Evolutionary conservation across 148 eudicot species (phyloP).

Genomic region (Rhododendron vialii): DNA sequence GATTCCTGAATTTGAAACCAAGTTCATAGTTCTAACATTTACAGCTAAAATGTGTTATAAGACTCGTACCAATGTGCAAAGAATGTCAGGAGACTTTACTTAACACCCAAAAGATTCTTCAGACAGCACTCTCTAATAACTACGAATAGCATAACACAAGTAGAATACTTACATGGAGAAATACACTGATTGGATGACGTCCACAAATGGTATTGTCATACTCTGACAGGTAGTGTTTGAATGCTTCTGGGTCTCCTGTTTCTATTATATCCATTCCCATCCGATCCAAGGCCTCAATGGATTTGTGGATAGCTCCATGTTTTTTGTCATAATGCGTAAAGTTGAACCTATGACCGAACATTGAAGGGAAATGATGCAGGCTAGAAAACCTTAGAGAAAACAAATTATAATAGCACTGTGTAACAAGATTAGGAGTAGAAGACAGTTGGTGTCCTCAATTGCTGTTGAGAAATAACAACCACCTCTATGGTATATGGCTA

Average conservation of each 20-base stretch:
- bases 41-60: neutral
- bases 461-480: neutral
- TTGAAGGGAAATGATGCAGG: neutral
- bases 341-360: conserved; percentile 56
- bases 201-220: conserved; percentile 97
- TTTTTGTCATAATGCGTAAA: conserved; percentile 71
- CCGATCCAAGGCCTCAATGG: conserved; percentile 84
- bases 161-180: conserved; percentile 72
- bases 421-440: neutral
- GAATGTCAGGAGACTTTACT: neutral
- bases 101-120: neutral
- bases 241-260: conserved; percentile 87
- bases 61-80: neutral
- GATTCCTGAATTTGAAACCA: neutral
- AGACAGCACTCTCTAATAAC: neutral
- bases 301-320: conserved; percentile 82
- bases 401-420: neutral
- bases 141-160: neutral
- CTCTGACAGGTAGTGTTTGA: conserved; percentile 70
- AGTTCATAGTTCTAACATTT: neutral
- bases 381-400: neutral
- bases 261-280: conserved; percentile 94
- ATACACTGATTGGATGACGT: conserved; percentile 91
- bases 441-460: neutral
- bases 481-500: neutral